Base-by-base conservation (phyloP, 73 alveolate genomes). In the Paramecium sonneborni region DNA sequence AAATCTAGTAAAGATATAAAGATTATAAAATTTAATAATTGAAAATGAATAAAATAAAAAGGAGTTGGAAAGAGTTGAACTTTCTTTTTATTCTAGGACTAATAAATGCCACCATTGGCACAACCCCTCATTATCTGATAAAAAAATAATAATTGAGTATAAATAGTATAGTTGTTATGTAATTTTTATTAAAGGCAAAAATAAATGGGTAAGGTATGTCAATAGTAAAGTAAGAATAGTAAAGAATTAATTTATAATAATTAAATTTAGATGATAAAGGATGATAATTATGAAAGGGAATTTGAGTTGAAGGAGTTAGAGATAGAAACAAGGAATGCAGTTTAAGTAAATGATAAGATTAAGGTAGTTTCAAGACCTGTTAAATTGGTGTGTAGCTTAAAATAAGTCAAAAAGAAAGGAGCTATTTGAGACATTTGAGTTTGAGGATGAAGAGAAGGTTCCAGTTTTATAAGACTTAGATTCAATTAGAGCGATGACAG, bases 351-450 rank as follows among this genome's bases (percentile, higher is more conserved):
- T 18, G 1, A 72, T 28, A 14, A 12, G 8, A 72, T 20, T 34
- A 12, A 72, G 44, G 28, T 72, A 72, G 86, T 72, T 72, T 37
- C 34, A 72, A 72, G 86, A 72, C 57, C 86, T 72, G 3, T 37
- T 72, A 37, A 72, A 72, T 11, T 15, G 57, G 4, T 72, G 86
- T 37, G 48, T 72, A 9, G 55, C 86, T 34, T 30, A 72, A 10
- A 72, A 72, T 35, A 15, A 32, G 21, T 2, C 57, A 6, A 72
- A 72, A n/a, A 72, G 34, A 72, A 72, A 72, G 18, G 55, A 72
- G 57, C 57, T 72, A 0, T 72, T 34, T 72, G 86, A 72, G 32
- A 15, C 35, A 32, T 72, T 72, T 37, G 57, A 72, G 23, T 8
- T 28, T 3, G 86, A 72, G n/a, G 28, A 8, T 3, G 86, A 72